Evolutionary conservation across 768 basidiomycete genomes (phyloP).

Genomic region (Vishniacozyma victoriae): DNA sequence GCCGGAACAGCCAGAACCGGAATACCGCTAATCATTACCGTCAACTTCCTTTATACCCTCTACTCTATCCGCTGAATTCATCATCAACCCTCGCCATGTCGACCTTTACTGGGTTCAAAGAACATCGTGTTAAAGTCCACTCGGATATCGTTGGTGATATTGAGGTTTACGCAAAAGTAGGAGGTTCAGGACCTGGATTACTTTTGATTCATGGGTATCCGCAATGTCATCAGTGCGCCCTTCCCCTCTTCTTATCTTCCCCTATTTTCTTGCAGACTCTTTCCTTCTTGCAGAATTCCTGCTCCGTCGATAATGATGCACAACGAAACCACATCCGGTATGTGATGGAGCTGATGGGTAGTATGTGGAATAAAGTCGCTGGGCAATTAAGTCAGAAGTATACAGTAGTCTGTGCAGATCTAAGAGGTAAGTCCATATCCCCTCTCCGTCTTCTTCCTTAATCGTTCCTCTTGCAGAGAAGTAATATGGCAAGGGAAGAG

Average conservation of each 20-base stretch:
- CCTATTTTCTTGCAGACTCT: neutral
- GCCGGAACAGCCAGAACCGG: no score
- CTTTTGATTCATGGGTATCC: conserved; percentile 36
- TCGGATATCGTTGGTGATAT: neutral
- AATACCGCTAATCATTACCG: no score
- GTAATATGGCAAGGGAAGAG: neutral
- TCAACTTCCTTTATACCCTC: no score
- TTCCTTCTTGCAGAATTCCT: neutral
- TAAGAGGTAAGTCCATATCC: conserved; percentile 21
- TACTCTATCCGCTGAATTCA: neutral
- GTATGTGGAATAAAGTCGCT: conserved; percentile 35
- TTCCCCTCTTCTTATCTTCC: neutral
- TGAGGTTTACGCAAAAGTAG: neutral
- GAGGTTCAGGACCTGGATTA: neutral
- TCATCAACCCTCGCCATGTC: neutral
- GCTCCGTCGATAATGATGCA: neutral
- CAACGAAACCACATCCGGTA: neutral
- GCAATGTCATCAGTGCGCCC: conserved; percentile 24
- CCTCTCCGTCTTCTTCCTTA: neutral
- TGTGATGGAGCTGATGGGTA: neutral
- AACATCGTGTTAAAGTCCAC: neutral
- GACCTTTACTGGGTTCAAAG: neutral
- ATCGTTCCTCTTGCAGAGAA: neutral
- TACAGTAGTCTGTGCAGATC: conserved; percentile 31
- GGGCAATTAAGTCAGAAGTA: conserved; percentile 18